Conservation (phyloP, 1,284 basidiomycete species). For the Cerrena zonata region DNA sequence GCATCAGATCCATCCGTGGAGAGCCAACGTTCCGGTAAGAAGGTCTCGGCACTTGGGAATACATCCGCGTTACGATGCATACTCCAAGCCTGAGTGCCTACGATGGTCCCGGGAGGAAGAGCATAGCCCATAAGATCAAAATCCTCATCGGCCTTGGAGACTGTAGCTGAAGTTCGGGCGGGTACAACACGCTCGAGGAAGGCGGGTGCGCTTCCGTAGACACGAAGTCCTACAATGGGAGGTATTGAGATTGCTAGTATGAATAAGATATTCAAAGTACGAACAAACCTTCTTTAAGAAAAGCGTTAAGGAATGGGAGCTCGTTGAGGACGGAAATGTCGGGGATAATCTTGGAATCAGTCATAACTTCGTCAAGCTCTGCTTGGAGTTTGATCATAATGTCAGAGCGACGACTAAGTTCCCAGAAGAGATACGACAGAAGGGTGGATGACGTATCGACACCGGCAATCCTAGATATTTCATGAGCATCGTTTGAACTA, state of each 20-base stretch:
- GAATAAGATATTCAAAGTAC: too few species aligned
- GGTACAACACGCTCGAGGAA: slow-evolving; percentile 71
- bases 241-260: background rate
- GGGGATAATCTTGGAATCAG: slow-evolving; percentile 51
- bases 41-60: slow-evolving; percentile 65
- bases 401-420: slow-evolving; percentile 63
- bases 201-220: slow-evolving; percentile 67
- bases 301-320: slow-evolving; percentile 66
- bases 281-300: slow-evolving; percentile 79
- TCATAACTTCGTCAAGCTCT: slow-evolving; percentile 66
- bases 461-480: slow-evolving; percentile 62
- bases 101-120: slow-evolving; percentile 66
- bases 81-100: slow-evolving; percentile 70
- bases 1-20: slow-evolving; percentile 16
- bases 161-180: slow-evolving; percentile 23
- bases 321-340: slow-evolving; percentile 53
- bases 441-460: slow-evolving; percentile 71
- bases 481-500: too few species aligned
- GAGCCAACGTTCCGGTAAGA: slow-evolving; percentile 71
- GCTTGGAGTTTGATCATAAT: slow-evolving; percentile 57
- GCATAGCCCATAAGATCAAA: slow-evolving; percentile 74
- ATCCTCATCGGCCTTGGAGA: slow-evolving; percentile 50
- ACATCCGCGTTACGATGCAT: slow-evolving; percentile 62
- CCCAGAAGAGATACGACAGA: slow-evolving; percentile 71
- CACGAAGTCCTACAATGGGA: slow-evolving; percentile 45